Base-by-base conservation (phyloP, 805 yeast genomes). In the Metschnikowia continentalis region DNA sequence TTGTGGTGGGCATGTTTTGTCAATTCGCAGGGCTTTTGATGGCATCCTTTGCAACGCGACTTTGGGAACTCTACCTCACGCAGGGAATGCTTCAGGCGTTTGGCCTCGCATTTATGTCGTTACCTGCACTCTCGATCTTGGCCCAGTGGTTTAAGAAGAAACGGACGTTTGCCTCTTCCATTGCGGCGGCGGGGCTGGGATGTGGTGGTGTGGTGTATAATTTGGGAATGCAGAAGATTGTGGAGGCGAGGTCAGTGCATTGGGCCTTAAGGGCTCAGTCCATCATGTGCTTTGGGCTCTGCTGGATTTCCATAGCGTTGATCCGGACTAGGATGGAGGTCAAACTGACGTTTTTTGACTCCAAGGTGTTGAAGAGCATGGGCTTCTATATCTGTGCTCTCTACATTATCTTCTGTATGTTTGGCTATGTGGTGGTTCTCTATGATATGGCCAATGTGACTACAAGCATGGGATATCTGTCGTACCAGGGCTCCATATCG, bases 81-180 rank as follows among this genome's bases (percentile, higher is more conserved):
- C 91, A 86, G 65, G 91, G 92, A 30, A 70, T 84, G 2, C 53
- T 86, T 40, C 77, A 76, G 48, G 86, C 90, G 32, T 60, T 78
- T 32, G 77, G 82, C n/a, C 69, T 76, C 33, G 81, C 88, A 0
- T 62, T 81, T 14, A 70, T 82, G 35, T 78, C 81, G 47, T 73
- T 82, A 3, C 86, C 92, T 1, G 82, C 80, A 4, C 68, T 82
- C 19, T 74, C 82, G 2, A 65, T 85, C 13, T 59, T 86, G 23
- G 90, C 90, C 0, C 88, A 82, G 49, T 86, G 88, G 86, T 87
- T 87, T 62, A 65, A 79, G 41, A 83, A 79, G 55, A 82, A 70
- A 52, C 72, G 91, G 56, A 83, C 83, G 1, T 64, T 78, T 32
- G 82, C 82, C 2, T 63, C 73, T 59, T 84, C 83, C 2, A 66